Percentiles rank a stretch among this genome's conserved stretches.
phyloP scores from a whole-genome alignment of 2,329 filamentous ascomycete species.

The Exophiala viscosa region DNA sequence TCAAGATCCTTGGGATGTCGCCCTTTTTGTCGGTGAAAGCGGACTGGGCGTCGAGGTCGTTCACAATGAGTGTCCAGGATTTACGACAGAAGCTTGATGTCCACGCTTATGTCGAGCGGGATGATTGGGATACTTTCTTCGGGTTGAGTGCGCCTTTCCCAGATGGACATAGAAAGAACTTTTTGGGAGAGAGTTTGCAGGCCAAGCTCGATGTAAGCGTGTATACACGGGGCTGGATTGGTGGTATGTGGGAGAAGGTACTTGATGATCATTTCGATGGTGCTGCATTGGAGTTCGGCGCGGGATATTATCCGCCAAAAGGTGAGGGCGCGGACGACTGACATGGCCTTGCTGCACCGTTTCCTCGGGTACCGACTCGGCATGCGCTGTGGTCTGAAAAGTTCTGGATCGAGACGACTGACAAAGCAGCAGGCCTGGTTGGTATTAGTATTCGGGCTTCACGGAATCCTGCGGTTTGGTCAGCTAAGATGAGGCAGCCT shows the following conservation, averaged over 20 bases:
- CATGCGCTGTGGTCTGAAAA: no score
- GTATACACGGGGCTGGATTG: background rate
- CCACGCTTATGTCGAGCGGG: background rate
- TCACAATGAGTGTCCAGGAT: background rate
- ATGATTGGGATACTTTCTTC: background rate
- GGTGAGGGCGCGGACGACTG: slow-evolving; percentile 10
- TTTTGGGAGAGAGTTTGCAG: background rate
- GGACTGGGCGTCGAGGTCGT: background rate
- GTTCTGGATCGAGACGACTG: no score
- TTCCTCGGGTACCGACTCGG: no score
- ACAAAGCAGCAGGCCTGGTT: no score
- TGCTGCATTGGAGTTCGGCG: background rate
- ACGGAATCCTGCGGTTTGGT: no score
- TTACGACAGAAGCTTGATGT: background rate
- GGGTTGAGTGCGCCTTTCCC: background rate
- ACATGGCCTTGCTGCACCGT: no score
- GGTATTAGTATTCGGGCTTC: no score
- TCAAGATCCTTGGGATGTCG: background rate
- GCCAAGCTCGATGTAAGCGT: background rate
- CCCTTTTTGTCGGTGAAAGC: background rate
- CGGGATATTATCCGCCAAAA: background rate
- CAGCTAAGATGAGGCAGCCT: no score
- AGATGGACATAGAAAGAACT: background rate
- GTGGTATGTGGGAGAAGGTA: background rate
- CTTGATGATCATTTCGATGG: background rate